These are phyloP conservation scores for Ailanthus altissimus DNA, from an alignment of 345 rosid genomes.

Conservation along the genomic window DNA sequence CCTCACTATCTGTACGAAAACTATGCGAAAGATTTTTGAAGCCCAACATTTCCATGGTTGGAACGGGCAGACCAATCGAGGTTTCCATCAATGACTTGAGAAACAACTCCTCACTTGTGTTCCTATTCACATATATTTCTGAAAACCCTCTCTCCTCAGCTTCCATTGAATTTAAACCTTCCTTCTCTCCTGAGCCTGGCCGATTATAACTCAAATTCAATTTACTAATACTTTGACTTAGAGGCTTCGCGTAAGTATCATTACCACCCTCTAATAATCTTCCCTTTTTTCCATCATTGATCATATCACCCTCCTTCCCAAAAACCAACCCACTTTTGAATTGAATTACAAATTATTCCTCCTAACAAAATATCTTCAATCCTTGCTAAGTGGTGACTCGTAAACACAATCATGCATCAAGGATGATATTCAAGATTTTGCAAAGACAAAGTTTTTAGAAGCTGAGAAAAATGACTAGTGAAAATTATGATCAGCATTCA, in stretches of 20 bases:
- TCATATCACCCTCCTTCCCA: constrained; percentile 23
- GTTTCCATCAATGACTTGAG: constrained; percentile 64
- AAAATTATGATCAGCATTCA: not conserved
- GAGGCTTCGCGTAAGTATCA: constrained; percentile 17
- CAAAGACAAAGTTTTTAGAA: not conserved
- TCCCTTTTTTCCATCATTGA: constrained; percentile 29
- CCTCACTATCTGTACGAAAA: constrained; percentile 66
- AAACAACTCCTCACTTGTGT: constrained; percentile 68
- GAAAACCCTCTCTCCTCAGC: constrained; percentile 52
- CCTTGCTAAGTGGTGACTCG: not conserved
- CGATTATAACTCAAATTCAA: not conserved
- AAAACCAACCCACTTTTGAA: not conserved
- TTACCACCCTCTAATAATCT: constrained; percentile 8
- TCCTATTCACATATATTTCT: constrained; percentile 42
- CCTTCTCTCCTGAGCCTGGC: constrained; percentile 24
- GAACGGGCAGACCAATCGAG: constrained; percentile 49
- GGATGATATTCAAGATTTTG: too few species aligned
- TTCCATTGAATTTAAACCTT: constrained; percentile 29
- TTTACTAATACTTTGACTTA: not conserved
- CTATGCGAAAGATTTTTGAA: constrained; percentile 54
- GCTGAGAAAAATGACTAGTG: not conserved
- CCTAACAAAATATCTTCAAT: not conserved
- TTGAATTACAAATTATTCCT: not conserved
- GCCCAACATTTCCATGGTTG: constrained; percentile 64
- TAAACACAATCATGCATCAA: too few species aligned